Conservation (phyloP, 352 stramenopile species). For the Lagenidium giganteum region DNA sequence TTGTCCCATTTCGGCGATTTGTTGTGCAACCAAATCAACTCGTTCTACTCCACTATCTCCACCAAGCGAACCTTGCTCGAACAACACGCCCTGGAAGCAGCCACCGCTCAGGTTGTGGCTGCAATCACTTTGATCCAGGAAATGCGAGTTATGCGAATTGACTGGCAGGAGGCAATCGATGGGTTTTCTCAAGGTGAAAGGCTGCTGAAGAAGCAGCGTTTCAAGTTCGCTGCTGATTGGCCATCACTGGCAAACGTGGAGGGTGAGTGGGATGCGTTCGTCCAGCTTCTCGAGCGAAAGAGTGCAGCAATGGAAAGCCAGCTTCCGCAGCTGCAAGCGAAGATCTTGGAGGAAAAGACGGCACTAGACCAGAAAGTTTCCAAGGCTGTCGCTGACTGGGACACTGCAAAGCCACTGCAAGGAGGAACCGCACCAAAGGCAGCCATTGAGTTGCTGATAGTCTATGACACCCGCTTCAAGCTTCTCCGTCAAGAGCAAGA, state of each 20-base stretch:
- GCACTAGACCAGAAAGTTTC: constrained; percentile 79
- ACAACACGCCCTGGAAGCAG: constrained; percentile 92
- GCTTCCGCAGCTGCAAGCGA: constrained; percentile 95
- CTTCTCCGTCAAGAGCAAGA: constrained; percentile 89
- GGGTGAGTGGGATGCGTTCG: constrained; percentile 95
- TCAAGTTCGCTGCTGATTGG: constrained; percentile 95
- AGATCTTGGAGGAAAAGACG: constrained; percentile 96
- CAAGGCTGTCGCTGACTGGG: constrained; percentile 76
- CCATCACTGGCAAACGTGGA: constrained; percentile 94
- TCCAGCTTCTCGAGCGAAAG: constrained; percentile 86
- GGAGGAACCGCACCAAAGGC: constrained; percentile 61
- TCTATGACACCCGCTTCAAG: constrained; percentile 85
- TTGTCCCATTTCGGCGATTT: constrained; percentile 94
- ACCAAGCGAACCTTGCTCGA: constrained; percentile 89
- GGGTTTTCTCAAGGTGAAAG: constrained; percentile 93
- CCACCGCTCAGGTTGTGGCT: constrained; percentile 95
- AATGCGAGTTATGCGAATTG: constrained; percentile 64
- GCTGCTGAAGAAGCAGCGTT: constrained; percentile 95
- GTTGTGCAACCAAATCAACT: constrained; percentile 90
- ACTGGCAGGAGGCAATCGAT: constrained; percentile 79
- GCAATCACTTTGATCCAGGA: constrained; percentile 88
- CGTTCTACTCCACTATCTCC: constrained; percentile 84
- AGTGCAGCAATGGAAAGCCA: constrained; percentile 95
- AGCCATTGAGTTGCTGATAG: constrained; percentile 72
- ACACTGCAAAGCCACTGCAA: constrained; percentile 75